Evolutionary conservation across 2,329 filamentous ascomycete genomes (phyloP), one percentile per base, ranked within the genome.

Genomic region (Paecilomyces dactylethromorphus): DNA sequence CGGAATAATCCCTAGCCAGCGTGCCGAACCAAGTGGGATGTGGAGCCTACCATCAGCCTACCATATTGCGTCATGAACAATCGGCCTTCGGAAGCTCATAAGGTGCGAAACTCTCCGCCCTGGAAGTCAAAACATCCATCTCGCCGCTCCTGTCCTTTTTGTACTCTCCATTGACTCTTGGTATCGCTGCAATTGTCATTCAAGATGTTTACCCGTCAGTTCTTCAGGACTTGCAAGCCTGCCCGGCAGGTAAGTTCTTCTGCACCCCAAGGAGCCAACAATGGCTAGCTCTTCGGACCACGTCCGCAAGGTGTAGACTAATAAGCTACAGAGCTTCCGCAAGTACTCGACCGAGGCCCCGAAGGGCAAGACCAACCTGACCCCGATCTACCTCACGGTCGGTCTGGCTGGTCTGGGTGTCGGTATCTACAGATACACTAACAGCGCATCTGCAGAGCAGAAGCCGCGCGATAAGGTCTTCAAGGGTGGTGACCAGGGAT

Each of bases 401-500:
- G 70, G 75, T 63, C 62, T 76, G 52, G 69, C 72, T 62, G 68
- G 75, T 70, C 58, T 76, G 57, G 86, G 81, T 59, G 77, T 85
- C 21, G 88, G 84, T 60, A 82, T 77, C 56, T 84, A 82, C 72
- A 81, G 81, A 66, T 83, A 76, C 63, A 71, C 33, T 64, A 70
- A 55, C 26, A 65, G 67, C 51, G 67, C 71, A 18, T 68, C 69
- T 56, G 63, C 63, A 57, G 65, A 63, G 33, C 67, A 65, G 56
- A 71, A 74, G 62, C 72, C 75, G 49, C 76, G 72, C 58, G 64
- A 73, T 22, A 81, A 81, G 71, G 79, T 82, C 59, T 88, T 97
- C 75, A 89, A 84, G 33, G 92, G 93, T 65, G 91, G 91, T 64
- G 91, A 96, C 62, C 92, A 97, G 78, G 92, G 91, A 65, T 97